Percentiles rank a stretch among this genome's conserved stretches.
Evolutionary conservation across 169 alveolate genomes (phyloP).

Genomic region (Cystoisospora suis): DNA sequence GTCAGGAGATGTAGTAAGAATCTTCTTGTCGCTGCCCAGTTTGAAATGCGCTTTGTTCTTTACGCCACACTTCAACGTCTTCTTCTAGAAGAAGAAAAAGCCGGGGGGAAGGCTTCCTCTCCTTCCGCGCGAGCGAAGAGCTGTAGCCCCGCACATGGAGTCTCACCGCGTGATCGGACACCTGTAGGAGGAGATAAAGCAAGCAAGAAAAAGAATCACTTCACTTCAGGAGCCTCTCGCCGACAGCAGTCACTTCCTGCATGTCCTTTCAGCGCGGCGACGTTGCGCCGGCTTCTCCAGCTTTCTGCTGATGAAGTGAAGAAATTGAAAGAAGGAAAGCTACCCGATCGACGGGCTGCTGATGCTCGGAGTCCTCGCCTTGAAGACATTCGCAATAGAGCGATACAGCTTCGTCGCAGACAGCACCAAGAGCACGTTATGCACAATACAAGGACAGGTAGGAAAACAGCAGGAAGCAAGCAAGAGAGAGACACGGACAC

Average conservation of each 20-base stretch:
- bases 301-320: background rate
- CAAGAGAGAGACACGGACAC: background rate
- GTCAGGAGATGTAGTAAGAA: constrained; percentile 53
- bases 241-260: background rate
- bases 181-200: background rate
- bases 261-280: constrained; percentile 2
- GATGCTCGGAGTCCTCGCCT: background rate
- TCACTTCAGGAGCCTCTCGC: background rate
- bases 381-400: background rate
- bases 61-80: constrained; percentile 42
- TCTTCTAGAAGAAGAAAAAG: constrained; percentile 8
- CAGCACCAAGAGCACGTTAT: too few species aligned
- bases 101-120: background rate
- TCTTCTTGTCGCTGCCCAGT: constrained; percentile 53
- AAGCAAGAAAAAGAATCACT: background rate
- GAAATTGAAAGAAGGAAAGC: background rate
- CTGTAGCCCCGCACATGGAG: background rate
- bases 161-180: background rate
- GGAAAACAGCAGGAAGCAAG: background rate
- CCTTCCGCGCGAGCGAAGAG: background rate
- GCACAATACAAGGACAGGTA: background rate
- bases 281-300: background rate
- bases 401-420: background rate
- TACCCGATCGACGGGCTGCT: background rate
- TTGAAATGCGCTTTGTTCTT: constrained; percentile 52